Base-by-base conservation (phyloP, 2,329 filamentous ascomycete species). In the Cordyceps farinosa region DNA sequence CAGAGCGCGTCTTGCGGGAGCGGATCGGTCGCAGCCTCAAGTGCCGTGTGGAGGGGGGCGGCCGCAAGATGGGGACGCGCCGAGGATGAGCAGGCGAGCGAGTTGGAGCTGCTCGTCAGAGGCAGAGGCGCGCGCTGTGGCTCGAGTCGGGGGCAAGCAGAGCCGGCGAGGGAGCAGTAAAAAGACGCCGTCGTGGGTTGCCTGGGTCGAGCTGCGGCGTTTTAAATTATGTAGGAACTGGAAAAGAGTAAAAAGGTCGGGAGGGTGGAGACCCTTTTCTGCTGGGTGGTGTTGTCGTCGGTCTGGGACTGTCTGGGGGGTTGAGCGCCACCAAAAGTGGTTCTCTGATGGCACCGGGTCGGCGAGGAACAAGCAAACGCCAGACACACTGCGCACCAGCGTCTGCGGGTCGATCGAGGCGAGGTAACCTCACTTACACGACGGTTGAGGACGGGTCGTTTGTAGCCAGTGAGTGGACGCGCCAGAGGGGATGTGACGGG, bases 251-350 rank as follows among this genome's bases (percentile, higher is more conserved):
- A 29, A 53, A 44, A 52, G 58, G 38, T 45, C 29, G 36, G 56
- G 22, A 22, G 40, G 58, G 58, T 61, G 58, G 58, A 52, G 58
- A 61, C 58, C 32, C 27, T 51, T 61, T 61, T 61, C 34, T 59
- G 47, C 8, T 22, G 8, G 29, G 45, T 38, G 45, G 57, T 34
- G 58, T 52, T 42, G 47, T 60, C 36, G 57, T 52, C 57, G 47
- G 57, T 44, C 36, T n/a, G 38, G 58, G 48, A 48, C 57, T 36
- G 57, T 44, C 36, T n/a, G 38, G 58, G 48, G 58, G 29, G 36
- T 3, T n/a, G 36, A 30, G 58, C 34, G 22, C 29, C 47, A 29
- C 47, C 47, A 48, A 48, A 27, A n/a, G 57, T 60, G 57, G 57
- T 51, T 53, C 45, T 61, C 34, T 11, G 47, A 8, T 50, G 44